A percentile compares a stretch with the other conserved stretches of the same genome.
phyloP scores from a whole-genome alignment of 108 stramenopile species.

The Nitzschia sp. region DNA sequence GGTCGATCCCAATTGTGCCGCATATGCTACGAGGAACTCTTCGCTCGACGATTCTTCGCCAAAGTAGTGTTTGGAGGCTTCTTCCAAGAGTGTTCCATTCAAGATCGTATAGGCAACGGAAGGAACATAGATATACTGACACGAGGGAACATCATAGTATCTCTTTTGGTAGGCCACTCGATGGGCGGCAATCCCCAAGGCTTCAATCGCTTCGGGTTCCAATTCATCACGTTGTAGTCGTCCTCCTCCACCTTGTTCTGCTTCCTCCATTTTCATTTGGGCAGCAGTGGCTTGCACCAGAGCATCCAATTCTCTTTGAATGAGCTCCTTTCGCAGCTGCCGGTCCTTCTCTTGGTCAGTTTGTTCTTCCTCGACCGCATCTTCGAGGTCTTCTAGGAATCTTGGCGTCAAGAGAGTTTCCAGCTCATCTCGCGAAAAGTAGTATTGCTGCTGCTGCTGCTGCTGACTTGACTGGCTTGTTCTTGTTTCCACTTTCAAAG shows the following conservation, averaged over 20 bases:
- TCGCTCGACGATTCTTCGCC: conserved; percentile 4
- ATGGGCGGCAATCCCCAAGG: conserved; percentile 24
- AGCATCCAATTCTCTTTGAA: conserved; percentile 13
- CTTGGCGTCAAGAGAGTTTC: neutral
- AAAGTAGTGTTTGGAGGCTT: conserved; percentile 5
- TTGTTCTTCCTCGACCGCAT: neutral
- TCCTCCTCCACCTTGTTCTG: too few relatives aligned
- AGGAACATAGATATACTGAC: neutral
- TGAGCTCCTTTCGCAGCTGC: neutral
- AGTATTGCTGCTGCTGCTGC: too few relatives aligned
- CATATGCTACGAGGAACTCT: conserved; percentile 5
- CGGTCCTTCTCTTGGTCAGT: neutral
- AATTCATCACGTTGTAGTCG: too few relatives aligned
- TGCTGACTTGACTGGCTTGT: too few relatives aligned
- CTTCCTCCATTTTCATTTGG: neutral
- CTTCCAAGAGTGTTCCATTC: conserved; percentile 8
- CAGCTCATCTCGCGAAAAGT: neutral
- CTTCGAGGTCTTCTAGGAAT: neutral
- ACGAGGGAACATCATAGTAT: neutral
- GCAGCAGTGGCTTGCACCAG: neutral
- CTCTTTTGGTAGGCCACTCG: conserved; percentile 3
- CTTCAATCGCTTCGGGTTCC: conserved; percentile 9
- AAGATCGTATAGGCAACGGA: conserved; percentile 5
- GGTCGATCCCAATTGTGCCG: conserved; percentile 1
- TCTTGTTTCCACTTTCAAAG: too few relatives aligned